These are phyloP conservation scores for Sporisorium scitamineum DNA, from an alignment of 1,284 basidiomycete species.

Conservation along the genomic window DNA sequence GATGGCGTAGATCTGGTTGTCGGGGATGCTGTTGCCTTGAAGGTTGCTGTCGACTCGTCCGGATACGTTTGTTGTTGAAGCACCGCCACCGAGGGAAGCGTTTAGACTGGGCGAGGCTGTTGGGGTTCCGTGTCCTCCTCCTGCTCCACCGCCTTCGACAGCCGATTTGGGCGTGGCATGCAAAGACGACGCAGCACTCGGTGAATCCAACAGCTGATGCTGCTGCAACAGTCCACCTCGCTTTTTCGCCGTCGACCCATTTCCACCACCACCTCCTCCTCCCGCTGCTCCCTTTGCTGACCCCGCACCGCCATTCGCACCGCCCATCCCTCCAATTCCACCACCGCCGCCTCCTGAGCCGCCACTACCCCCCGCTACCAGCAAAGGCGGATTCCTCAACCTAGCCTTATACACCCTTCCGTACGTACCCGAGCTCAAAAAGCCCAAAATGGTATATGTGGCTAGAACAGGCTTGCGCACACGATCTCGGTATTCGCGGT, in stretches of 20 bases:
- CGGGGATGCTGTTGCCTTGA: conserved; percentile 6
- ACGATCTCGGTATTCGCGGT: conserved; percentile 58
- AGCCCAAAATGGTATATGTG: conserved; percentile 88
- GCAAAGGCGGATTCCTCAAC: conserved; percentile 47
- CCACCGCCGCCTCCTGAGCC: neutral
- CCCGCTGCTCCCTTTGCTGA: neutral
- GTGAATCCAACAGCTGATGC: conserved; percentile 28
- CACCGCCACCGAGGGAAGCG: conserved; percentile 3
- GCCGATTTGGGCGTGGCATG: conserved; percentile 34
- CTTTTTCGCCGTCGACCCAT: conserved; percentile 17
- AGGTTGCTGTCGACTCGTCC: neutral
- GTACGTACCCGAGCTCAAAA: conserved; percentile 97
- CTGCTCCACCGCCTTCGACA: conserved; percentile 12
- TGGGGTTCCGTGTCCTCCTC: conserved; percentile 15
- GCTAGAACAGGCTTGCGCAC: conserved; percentile 56
- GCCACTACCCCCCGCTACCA: neutral
- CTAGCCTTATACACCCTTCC: conserved; percentile 97
- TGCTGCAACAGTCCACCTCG: conserved; percentile 27
- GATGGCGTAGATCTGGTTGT: conserved; percentile 79
- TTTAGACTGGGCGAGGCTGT: conserved; percentile 29
- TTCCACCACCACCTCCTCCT: no score
- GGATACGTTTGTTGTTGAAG: neutral
- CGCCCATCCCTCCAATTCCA: neutral
- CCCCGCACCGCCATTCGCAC: neutral
- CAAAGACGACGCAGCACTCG: conserved; percentile 23